These are phyloP conservation scores for Amniculicola lignicola DNA, from an alignment of 495 filamentous ascomycete species.

Conservation along the genomic window DNA sequence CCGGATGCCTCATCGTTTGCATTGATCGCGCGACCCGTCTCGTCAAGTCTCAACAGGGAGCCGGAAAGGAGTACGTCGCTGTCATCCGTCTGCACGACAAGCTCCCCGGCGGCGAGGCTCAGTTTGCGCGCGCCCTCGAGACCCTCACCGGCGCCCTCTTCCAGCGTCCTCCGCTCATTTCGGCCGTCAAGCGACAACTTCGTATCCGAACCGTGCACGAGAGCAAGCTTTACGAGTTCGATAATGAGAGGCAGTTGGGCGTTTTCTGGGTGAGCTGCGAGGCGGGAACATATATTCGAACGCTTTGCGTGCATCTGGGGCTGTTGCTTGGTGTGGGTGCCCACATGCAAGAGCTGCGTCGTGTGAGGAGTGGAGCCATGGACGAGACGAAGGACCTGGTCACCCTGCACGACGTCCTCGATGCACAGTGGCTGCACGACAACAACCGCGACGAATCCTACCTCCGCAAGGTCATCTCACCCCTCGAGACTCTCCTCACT, in stretches of 20 bases:
- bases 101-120: constrained; percentile 82
- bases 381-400: constrained; percentile 82
- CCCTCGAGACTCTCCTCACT: constrained; percentile 84
- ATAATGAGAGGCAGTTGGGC: constrained; percentile 94
- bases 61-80: constrained; percentile 86
- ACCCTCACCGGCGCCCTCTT: constrained; percentile 93
- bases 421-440: constrained; percentile 90
- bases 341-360: constrained; percentile 97
- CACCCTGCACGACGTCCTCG: constrained; percentile 91
- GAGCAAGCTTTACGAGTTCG: constrained; percentile 92
- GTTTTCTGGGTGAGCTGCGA: constrained; percentile 99
- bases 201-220: constrained; percentile 96
- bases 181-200: constrained; percentile 95
- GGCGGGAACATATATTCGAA: constrained; percentile 97
- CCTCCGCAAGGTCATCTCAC: constrained; percentile 81
- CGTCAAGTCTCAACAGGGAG: constrained; percentile 97
- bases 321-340: constrained; percentile 89
- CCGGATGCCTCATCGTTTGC: constrained; percentile 66
- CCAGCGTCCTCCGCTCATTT: constrained; percentile 95
- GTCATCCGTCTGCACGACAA: constrained; percentile 90
- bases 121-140: constrained; percentile 86
- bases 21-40: constrained; percentile 78
- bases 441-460: constrained; percentile 86
- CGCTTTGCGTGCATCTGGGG: constrained; percentile 93
- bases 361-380: constrained; percentile 93